Evolutionary conservation across 768 basidiomycete species (phyloP).

Genomic region (Lactarius pseudohatsudake): DNA sequence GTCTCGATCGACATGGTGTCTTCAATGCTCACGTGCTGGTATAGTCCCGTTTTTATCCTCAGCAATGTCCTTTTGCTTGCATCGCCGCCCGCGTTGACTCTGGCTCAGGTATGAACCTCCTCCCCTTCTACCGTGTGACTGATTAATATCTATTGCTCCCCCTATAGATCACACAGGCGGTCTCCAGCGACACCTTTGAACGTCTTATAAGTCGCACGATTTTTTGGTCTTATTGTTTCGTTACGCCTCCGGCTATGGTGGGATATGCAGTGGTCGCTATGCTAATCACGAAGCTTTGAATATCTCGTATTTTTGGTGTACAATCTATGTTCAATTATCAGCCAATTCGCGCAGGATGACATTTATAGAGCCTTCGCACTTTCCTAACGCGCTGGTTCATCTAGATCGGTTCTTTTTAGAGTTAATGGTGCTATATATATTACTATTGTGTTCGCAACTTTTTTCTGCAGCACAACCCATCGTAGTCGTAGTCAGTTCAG

Average conservation of each 20-base stretch:
- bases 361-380: not conserved
- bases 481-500: too few species aligned
- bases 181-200: constrained; percentile 86
- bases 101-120: constrained; percentile 49
- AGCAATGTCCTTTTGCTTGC: constrained; percentile 80
- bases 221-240: constrained; percentile 87
- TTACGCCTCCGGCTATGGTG: constrained; percentile 86
- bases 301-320: constrained; percentile 7
- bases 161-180: constrained; percentile 76
- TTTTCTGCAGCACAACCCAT: too few species aligned
- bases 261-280: constrained; percentile 75
- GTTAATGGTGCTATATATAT: not conserved
- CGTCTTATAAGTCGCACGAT: constrained; percentile 87
- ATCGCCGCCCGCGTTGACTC: constrained; percentile 77
- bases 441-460: too few species aligned
- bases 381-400: not conserved
- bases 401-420: constrained; percentile 3
- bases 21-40: constrained; percentile 11
- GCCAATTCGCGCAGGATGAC: not conserved
- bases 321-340: not conserved
- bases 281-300: constrained; percentile 53
- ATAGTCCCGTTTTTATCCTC: constrained; percentile 83
- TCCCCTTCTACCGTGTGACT: constrained; percentile 34
- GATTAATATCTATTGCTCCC: constrained; percentile 30
- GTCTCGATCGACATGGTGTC: constrained; percentile 12